Evolutionary conservation across 352 stramenopile species (phyloP).

Genomic region (Pseudoperonospora humuli): DNA sequence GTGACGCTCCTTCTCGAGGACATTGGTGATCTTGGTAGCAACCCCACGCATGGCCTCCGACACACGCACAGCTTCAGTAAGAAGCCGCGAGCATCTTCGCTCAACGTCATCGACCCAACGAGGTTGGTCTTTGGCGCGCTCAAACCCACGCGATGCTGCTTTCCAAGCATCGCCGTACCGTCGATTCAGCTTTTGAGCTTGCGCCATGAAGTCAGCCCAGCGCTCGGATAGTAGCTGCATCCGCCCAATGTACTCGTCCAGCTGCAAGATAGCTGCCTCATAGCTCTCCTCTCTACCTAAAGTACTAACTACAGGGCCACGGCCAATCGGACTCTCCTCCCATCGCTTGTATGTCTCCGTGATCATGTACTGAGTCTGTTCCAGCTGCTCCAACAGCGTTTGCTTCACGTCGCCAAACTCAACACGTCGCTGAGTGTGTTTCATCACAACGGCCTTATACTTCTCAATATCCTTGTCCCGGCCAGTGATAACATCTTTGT

Average conservation of each 20-base stretch:
- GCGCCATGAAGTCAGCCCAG: slow-evolving; percentile 45
- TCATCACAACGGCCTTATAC: slow-evolving; percentile 43
- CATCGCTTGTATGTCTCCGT: slow-evolving; percentile 66
- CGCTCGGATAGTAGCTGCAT: slow-evolving; percentile 48
- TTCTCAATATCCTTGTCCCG: slow-evolving; percentile 66
- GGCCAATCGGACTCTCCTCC: slow-evolving; percentile 44
- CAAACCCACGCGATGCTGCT: slow-evolving; percentile 20
- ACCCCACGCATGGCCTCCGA: slow-evolving; percentile 47
- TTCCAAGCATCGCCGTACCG: slow-evolving; percentile 43
- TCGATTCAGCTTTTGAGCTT: slow-evolving; percentile 45
- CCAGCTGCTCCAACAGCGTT: slow-evolving; percentile 59
- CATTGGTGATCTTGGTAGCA: slow-evolving; percentile 36
- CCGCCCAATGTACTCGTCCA: slow-evolving; percentile 49
- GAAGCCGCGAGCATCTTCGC: slow-evolving; percentile 40
- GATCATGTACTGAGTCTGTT: slow-evolving; percentile 77
- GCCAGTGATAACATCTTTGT: slow-evolving; percentile 47
- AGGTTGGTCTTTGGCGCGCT: slow-evolving; percentile 25
- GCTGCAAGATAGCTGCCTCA: slow-evolving; percentile 28
- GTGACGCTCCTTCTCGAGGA: slow-evolving; percentile 35
- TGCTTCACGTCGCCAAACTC: slow-evolving; percentile 66
- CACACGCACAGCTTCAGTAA: slow-evolving; percentile 47
- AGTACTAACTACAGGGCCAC: slow-evolving; percentile 6
- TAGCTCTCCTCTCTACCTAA: slow-evolving; percentile 11
- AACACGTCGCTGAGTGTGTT: slow-evolving; percentile 38
- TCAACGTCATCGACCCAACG: slow-evolving; percentile 53